phyloP scores from a whole-genome alignment of 441 rosid species.

The Bocquillonia castaneifolia region DNA sequence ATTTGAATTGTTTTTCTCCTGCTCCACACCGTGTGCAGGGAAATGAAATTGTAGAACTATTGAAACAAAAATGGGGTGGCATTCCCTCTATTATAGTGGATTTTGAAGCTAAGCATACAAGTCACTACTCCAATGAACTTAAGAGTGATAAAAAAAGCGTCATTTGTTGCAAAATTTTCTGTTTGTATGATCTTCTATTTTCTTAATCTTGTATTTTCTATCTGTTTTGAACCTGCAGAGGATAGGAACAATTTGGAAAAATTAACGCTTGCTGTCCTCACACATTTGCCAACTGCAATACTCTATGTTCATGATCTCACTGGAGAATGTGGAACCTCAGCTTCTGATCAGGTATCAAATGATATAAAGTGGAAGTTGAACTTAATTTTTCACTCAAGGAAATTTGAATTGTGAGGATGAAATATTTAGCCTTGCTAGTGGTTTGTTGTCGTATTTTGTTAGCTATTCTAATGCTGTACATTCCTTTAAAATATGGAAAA shows the following conservation, averaged over 20 bases:
- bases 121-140: neutral
- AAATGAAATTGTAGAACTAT: too few species aligned
- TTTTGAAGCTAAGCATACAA: too few species aligned
- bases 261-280: slow-evolving; percentile 87
- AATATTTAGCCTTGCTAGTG: neutral
- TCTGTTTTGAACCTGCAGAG: slow-evolving; percentile 39
- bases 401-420: neutral
- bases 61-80: too few species aligned
- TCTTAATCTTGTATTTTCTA: neutral
- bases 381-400: neutral
- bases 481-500: too few species aligned
- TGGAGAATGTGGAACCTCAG: slow-evolving; percentile 93
- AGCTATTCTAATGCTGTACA: neutral
- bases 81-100: too few species aligned
- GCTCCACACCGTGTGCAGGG: too few species aligned
- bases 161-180: neutral
- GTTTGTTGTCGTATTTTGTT: neutral
- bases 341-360: slow-evolving; percentile 76
- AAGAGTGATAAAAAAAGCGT: neutral
- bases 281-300: slow-evolving; percentile 90
- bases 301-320: slow-evolving; percentile 89
- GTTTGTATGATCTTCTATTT: neutral
- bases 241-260: slow-evolving; percentile 88
- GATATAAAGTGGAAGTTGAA: neutral
- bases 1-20: too few species aligned